A percentile compares a stretch with the other conserved stretches of the same genome.
Conservation (phyloP, 805 yeast genomes). For the Kodamaea hsintzibuensis region DNA sequence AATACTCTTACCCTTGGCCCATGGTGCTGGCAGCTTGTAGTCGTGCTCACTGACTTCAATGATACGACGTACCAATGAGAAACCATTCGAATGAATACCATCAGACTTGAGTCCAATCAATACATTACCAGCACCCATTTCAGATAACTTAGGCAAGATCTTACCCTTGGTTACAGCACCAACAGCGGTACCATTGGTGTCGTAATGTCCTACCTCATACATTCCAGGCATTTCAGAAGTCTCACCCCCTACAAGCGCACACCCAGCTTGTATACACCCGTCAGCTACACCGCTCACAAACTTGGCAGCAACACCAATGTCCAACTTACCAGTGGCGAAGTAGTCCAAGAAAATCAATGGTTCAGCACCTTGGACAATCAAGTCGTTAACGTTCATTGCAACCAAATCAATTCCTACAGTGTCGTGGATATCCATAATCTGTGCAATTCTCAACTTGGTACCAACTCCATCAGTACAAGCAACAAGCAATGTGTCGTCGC, state of each 20-base stretch:
- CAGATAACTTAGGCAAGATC: conserved; percentile 68
- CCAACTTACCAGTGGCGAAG: conserved; percentile 92
- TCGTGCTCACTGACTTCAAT: conserved; percentile 68
- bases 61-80: conserved; percentile 89
- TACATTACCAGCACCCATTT: conserved; percentile 78
- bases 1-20: conserved; percentile 65
- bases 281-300: conserved; percentile 95
- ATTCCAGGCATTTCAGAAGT: conserved; percentile 99
- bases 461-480: conserved; percentile 99
- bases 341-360: conserved; percentile 94
- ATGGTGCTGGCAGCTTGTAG: conserved; percentile 81
- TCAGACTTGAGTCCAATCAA: conserved; percentile 84
- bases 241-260: conserved; percentile 99
- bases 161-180: conserved; percentile 85
- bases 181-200: conserved; percentile 97
- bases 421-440: conserved; percentile 80
- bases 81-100: conserved; percentile 97
- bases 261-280: conserved; percentile 92
- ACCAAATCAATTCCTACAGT: conserved; percentile 99
- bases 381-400: conserved; percentile 98
- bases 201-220: conserved; percentile 94
- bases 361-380: conserved; percentile 98
- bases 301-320: conserved; percentile 76
- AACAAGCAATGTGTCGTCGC: conserved; percentile 78
- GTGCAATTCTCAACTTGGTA: conserved; percentile 93